Conservation (phyloP, 2,329 filamentous ascomycete genomes). For the Fusarium anthophilum region DNA sequence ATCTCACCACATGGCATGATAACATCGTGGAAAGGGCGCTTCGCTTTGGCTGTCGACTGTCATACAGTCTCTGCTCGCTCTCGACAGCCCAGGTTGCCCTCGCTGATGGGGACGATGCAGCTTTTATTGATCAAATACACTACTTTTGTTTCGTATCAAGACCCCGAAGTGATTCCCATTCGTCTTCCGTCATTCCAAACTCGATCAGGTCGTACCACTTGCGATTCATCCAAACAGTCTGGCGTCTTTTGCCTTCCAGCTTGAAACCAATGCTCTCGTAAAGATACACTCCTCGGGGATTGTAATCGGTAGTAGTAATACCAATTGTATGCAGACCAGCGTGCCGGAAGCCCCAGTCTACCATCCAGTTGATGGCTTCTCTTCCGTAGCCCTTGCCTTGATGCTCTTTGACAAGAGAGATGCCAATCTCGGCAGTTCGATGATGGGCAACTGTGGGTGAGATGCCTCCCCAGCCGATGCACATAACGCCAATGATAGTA, state of each 20-base stretch:
- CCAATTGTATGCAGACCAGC: conserved; percentile 12
- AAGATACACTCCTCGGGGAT: neutral
- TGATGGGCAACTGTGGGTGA: neutral
- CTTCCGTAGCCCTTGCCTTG: conserved; percentile 11
- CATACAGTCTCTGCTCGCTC: neutral
- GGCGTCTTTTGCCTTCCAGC: conserved; percentile 18
- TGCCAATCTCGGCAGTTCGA: conserved; percentile 9
- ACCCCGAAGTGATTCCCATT: conserved; percentile 46
- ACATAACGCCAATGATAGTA: conserved; percentile 9
- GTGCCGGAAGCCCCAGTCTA: conserved; percentile 15
- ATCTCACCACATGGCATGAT: too few species aligned
- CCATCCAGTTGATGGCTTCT: conserved; percentile 16
- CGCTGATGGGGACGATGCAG: neutral
- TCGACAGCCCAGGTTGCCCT: neutral
- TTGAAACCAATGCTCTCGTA: conserved; percentile 10
- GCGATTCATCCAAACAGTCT: conserved; percentile 55
- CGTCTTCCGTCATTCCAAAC: conserved; percentile 51
- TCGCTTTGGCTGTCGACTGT: neutral
- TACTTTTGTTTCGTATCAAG: neutral
- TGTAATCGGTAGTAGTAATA: neutral
- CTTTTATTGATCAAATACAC: neutral
- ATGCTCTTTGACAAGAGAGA: neutral
- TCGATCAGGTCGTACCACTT: conserved; percentile 50
- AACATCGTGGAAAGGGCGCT: neutral
- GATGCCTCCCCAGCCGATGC: conserved; percentile 16